These are phyloP conservation scores for Spirogloea muscicola DNA, from an alignment of 139 green algal genomes.

Conservation along the genomic window DNA sequence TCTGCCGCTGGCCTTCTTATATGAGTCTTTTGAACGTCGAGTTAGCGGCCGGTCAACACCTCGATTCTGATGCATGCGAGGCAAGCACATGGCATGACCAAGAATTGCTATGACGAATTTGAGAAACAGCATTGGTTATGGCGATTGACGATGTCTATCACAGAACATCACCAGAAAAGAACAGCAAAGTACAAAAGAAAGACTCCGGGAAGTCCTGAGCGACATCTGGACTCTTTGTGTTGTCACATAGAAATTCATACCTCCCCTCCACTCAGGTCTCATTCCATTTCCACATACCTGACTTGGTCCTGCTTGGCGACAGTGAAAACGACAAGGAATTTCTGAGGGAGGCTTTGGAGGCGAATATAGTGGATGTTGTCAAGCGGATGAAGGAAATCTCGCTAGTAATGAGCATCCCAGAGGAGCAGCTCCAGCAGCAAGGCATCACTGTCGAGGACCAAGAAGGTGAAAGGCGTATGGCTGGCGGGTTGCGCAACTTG, in stretches of 20 bases:
- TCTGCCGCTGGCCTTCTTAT: not conserved
- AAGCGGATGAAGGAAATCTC: conserved; percentile 51
- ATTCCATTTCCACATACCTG: not conserved
- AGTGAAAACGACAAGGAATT: conserved; percentile 43
- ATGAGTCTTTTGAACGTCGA: conserved; percentile 5
- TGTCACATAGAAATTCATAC: not conserved
- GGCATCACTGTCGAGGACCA: conserved; percentile 35
- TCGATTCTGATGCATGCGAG: no score
- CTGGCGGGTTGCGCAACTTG: not conserved
- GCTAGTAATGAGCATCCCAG: conserved; percentile 16
- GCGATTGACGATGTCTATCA: no score
- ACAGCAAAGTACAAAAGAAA: not conserved
- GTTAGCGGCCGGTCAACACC: no score
- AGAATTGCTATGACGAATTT: no score
- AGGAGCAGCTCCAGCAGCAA: conserved; percentile 25
- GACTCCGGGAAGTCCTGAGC: not conserved
- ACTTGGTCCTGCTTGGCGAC: not conserved
- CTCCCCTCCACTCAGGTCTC: no score
- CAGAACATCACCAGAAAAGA: not conserved
- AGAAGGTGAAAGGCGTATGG: not conserved
- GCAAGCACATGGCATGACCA: no score
- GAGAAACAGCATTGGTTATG: no score
- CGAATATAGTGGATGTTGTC: conserved; percentile 30
- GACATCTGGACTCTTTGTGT: not conserved
- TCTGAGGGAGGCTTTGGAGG: conserved; percentile 37